Conservation (phyloP, 495 filamentous ascomycete genomes). For the Aspergillus bridgeri region DNA sequence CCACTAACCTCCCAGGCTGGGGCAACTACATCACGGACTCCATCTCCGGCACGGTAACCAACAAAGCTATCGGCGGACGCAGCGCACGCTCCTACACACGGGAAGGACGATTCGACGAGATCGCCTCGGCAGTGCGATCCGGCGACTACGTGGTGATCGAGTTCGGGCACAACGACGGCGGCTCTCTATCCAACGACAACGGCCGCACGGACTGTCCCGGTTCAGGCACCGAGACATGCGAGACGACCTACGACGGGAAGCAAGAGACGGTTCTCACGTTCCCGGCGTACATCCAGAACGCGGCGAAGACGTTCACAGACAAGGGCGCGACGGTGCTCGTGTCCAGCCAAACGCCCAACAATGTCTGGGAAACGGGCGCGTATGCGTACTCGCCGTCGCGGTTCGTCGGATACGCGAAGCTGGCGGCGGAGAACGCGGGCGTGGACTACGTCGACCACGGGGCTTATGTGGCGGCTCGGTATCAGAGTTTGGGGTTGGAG, state of each 20-base stretch:
- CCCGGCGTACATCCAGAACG: slow-evolving; percentile 54
- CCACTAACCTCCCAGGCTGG: slow-evolving; percentile 48
- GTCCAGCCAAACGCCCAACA: slow-evolving; percentile 60
- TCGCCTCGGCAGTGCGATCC: slow-evolving; percentile 43
- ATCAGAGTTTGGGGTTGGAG: slow-evolving; percentile 41
- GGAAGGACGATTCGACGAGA: slow-evolving; percentile 56
- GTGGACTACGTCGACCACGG: slow-evolving; percentile 62
- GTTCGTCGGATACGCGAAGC: slow-evolving; percentile 56
- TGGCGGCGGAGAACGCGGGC: slow-evolving; percentile 42
- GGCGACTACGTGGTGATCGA: slow-evolving; percentile 61
- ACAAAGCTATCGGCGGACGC: slow-evolving; percentile 57
- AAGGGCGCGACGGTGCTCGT: slow-evolving; percentile 65
- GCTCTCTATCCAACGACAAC: slow-evolving; percentile 56
- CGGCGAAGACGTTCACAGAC: slow-evolving; percentile 45
- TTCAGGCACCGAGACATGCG: slow-evolving; percentile 52
- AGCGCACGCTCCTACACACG: slow-evolving; percentile 58
- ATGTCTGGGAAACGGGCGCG: slow-evolving; percentile 54
- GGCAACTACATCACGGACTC: slow-evolving; percentile 53
- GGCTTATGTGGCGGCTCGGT: slow-evolving; percentile 52
- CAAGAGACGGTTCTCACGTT: slow-evolving; percentile 56
- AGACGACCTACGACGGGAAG: slow-evolving; percentile 46
- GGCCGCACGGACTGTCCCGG: slow-evolving; percentile 57
- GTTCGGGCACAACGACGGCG: slow-evolving; percentile 66
- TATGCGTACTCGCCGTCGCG: slow-evolving; percentile 42
- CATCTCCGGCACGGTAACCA: slow-evolving; percentile 44